Evolutionary conservation across 208 protist genomes (phyloP).

Genomic region (Leishmania gerbilli): DNA sequence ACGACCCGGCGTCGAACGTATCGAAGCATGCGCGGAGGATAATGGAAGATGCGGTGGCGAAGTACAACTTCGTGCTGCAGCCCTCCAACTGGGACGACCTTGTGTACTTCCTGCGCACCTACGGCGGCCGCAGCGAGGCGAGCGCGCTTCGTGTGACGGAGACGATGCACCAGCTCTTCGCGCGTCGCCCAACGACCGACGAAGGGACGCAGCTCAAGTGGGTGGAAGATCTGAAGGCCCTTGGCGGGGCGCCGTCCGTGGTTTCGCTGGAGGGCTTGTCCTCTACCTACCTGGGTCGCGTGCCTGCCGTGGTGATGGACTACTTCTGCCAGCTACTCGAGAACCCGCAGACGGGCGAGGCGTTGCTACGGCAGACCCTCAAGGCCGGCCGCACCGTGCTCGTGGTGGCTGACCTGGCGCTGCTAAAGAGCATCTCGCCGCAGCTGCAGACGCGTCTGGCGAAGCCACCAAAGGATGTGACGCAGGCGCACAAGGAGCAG

Average conservation of each 20-base stretch:
- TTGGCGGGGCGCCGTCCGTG: slow-evolving; percentile 73
- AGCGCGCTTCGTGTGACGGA: slow-evolving; percentile 63
- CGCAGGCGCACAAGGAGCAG: slow-evolving; percentile 77
- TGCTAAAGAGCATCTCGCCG: slow-evolving; percentile 60
- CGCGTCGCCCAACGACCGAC: slow-evolving; percentile 36
- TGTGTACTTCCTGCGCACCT: slow-evolving; percentile 72
- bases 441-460: slow-evolving; percentile 73
- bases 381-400: slow-evolving; percentile 77
- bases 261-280: slow-evolving; percentile 65
- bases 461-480: slow-evolving; percentile 85
- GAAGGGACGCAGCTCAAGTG: slow-evolving; percentile 63
- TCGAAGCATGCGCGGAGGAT: slow-evolving; percentile 41
- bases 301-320: slow-evolving; percentile 60
- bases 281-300: slow-evolving; percentile 47
- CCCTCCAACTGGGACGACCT: slow-evolving; percentile 81
- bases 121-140: slow-evolving; percentile 54
- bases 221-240: slow-evolving; percentile 56
- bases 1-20: slow-evolving; percentile 49
- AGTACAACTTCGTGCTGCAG: slow-evolving; percentile 56
- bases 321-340: slow-evolving; percentile 79
- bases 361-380: slow-evolving; percentile 66
- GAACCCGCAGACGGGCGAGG: slow-evolving; percentile 56
- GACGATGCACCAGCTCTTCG: slow-evolving; percentile 70
- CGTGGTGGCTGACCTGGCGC: slow-evolving; percentile 46
- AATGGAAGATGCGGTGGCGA: slow-evolving; percentile 26